These are phyloP conservation scores for Inonotus hispidus DNA, from an alignment of 1,284 basidiomycete genomes.

Conservation along the genomic window DNA sequence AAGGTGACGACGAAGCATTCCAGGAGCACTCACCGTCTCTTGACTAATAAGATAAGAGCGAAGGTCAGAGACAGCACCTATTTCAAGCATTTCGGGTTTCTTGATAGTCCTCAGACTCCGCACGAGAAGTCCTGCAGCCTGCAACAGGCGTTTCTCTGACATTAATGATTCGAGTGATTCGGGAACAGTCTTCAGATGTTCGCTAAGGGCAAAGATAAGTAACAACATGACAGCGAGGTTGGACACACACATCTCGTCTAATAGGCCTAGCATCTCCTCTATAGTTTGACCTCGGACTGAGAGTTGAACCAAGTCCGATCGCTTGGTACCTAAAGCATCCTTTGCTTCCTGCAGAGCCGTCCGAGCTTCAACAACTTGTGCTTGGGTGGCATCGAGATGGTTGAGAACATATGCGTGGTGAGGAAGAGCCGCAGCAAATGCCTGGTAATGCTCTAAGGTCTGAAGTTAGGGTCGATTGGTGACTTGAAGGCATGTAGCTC, in stretches of 20 bases:
- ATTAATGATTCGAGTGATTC: constrained; percentile 93
- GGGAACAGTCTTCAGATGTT: constrained; percentile 86
- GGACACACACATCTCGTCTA: constrained; percentile 81
- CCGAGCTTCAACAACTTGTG: constrained; percentile 69
- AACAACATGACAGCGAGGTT: constrained; percentile 10
- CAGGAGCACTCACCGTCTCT: constrained; percentile 61
- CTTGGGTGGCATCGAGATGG: constrained; percentile 67
- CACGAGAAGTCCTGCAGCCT: constrained; percentile 86
- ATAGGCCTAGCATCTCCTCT: constrained; percentile 84
- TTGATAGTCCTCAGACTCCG: constrained; percentile 88
- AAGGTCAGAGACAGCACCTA: constrained; percentile 90
- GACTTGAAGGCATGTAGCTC: constrained; percentile 26
- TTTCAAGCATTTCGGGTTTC: constrained; percentile 88
- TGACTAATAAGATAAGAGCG: constrained; percentile 83
- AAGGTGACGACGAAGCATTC: constrained; percentile 10
- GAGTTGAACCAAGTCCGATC: constrained; percentile 82
- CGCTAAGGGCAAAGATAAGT: constrained; percentile 43
- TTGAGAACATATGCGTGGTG: constrained; percentile 76
- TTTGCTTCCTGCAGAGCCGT: constrained; percentile 72
- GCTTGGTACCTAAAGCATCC: constrained; percentile 70
- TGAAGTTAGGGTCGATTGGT: constrained; percentile 4
- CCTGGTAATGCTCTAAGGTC: constrained; percentile 74
- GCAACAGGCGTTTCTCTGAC: constrained; percentile 89
- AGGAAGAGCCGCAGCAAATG: constrained; percentile 86
- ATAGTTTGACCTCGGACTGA: constrained; percentile 80